Base-by-base conservation (phyloP, 352 stramenopile species). In the Aphanomyces astaci region DNA sequence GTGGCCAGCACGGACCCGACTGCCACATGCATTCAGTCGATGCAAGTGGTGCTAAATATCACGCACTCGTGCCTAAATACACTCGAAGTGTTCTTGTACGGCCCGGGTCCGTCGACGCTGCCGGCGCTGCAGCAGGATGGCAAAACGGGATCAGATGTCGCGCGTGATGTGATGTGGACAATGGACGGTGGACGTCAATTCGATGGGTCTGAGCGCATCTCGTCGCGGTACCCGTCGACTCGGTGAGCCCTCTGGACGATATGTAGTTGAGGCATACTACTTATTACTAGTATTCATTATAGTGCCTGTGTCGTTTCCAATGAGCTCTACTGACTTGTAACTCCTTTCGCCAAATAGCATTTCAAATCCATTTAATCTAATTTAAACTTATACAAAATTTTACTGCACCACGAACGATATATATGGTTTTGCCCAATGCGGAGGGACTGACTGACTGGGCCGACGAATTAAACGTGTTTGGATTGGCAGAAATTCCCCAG, bases 51-150 rank as follows among this genome's bases (percentile, higher is more conserved):
- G 4, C 57, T 90, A 2, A 68, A 81, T n/a, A 40, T 90, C 31
- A 87, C 78, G 15, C 83, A 92, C 49, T 31, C 70, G 25, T 92
- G 81, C 28, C 64, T 63, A 0, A 78, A 89, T 27, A 79, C 75
- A 4, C 76, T 92, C 3, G 66, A 66, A 2, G 68, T 92, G 27
- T 74, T 86, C 46, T 62, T 92, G 17, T 78, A 87, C 27, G 83
- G 83, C 3, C 83, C 83, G 4, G 81, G 83, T 9, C 77, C 83
- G 25, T 76, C 76, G 2, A 86, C 78, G 2, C 83, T 81, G 45
- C 76, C 83, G 0, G 72, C 78, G 24, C 74, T 80, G 1, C 81
- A 88, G 27, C 75, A 85, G 32, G 70, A 63, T 3, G 66, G 72
- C 27, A 74, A 74, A 31, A 84, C 78, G 7, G 76, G 79, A 9